phyloP scores from a whole-genome alignment of 2,329 filamentous ascomycete genomes.

The Tolypocladium paradoxum region DNA sequence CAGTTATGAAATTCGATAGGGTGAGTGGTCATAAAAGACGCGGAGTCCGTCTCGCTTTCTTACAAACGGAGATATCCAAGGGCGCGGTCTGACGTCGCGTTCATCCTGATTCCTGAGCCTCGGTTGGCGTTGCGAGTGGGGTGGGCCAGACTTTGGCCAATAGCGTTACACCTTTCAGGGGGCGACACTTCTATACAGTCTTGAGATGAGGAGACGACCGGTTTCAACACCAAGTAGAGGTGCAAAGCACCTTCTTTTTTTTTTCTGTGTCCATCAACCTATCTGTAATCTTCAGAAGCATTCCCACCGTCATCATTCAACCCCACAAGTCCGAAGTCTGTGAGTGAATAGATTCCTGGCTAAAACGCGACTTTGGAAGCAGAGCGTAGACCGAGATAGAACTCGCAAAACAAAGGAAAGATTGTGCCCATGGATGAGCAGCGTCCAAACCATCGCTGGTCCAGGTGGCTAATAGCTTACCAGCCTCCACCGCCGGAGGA shows the following conservation, averaged over 20 bases:
- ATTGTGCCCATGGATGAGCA: neutral
- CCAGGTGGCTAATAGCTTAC: neutral
- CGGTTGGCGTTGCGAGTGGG: neutral
- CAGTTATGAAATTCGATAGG: neutral
- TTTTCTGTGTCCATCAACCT: too few relatives aligned
- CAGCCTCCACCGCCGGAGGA: neutral
- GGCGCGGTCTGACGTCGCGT: neutral
- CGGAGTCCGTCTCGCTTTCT: neutral
- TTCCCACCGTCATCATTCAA: neutral
- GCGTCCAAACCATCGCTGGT: neutral
- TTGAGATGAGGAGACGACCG: neutral
- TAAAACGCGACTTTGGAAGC: neutral
- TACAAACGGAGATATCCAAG: too few relatives aligned
- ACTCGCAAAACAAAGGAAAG: neutral
- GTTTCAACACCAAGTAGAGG: neutral
- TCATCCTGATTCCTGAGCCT: neutral
- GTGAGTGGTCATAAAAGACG: neutral
- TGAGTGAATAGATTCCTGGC: neutral
- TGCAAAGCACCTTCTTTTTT: neutral
- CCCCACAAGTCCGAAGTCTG: neutral
- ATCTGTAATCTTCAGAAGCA: neutral
- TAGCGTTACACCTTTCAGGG: slow-evolving; percentile 8
- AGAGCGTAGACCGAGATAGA: neutral
- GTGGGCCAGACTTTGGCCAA: slow-evolving; percentile 4
- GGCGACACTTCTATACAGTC: neutral